Percentiles rank a stretch among this genome's conserved stretches.
Conservation (phyloP, 164 flowering plant species). For the Annona squamosa region DNA sequence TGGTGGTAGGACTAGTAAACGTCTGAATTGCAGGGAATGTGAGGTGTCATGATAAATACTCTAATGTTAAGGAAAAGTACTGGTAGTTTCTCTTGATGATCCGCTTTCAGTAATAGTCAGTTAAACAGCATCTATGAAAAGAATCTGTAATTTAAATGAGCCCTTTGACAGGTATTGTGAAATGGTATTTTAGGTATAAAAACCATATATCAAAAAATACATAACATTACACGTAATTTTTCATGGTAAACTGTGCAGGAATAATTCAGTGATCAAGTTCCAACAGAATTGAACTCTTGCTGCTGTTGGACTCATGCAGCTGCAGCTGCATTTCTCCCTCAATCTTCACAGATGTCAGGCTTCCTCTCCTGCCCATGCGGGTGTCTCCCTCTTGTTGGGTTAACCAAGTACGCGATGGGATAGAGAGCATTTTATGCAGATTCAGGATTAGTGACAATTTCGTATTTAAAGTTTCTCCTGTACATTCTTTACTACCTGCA, state of each 20-base stretch:
- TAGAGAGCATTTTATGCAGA: not conserved
- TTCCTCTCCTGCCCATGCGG: not conserved
- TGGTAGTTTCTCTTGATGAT: too few relatives aligned
- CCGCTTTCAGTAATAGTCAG: too few relatives aligned
- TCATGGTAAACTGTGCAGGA: conserved; percentile 1
- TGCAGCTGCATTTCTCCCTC: not conserved
- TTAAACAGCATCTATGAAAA: too few relatives aligned
- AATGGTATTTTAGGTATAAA: too few relatives aligned
- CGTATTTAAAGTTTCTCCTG: not conserved
- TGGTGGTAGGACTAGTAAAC: too few relatives aligned
- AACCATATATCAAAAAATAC: not conserved
- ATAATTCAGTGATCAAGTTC: not conserved
- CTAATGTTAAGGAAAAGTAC: too few relatives aligned
- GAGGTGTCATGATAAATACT: too few relatives aligned
- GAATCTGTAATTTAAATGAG: too few relatives aligned
- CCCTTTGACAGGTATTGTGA: too few relatives aligned
- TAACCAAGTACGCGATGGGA: not conserved
- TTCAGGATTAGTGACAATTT: not conserved
- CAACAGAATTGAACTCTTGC: not conserved
- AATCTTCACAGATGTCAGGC: not conserved
- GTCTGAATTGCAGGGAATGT: too few relatives aligned
- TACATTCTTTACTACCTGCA: not conserved
- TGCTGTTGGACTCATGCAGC: not conserved
- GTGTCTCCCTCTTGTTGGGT: not conserved
- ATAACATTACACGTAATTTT: not conserved